Conservation (phyloP, 1,284 basidiomycete species). For the Ceratobasidium sp. region DNA sequence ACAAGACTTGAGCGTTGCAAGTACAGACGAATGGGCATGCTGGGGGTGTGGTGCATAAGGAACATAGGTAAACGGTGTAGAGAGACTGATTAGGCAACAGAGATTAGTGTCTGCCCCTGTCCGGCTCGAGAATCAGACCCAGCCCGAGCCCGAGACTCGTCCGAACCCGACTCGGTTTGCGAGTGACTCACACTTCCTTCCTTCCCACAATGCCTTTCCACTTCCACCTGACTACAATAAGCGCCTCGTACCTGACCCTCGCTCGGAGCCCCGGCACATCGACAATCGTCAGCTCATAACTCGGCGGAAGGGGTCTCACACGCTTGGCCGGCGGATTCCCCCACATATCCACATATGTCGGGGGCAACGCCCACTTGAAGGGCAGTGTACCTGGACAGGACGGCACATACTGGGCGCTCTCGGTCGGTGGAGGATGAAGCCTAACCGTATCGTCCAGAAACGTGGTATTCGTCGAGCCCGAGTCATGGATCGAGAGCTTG, state of each 20-base stretch:
- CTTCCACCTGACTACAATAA: slow-evolving; percentile 36
- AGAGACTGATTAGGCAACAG: slow-evolving; percentile 25
- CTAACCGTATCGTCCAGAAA: slow-evolving; percentile 17
- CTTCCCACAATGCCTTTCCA: slow-evolving; percentile 37
- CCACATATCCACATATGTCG: slow-evolving; percentile 32
- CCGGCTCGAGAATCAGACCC: not conserved
- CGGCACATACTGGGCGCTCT: not conserved
- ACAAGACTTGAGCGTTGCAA: slow-evolving; percentile 40
- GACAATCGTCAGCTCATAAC: slow-evolving; percentile 35
- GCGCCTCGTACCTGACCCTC: slow-evolving; percentile 39
- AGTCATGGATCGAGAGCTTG: slow-evolving; percentile 36
- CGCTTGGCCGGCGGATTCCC: slow-evolving; percentile 20
- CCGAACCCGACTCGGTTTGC: too few species aligned
- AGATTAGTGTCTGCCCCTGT: not conserved
- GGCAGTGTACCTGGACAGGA: slow-evolving; percentile 10
- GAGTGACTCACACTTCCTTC: slow-evolving; percentile 13
- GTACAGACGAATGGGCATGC: slow-evolving; percentile 38
- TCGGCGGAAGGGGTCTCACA: slow-evolving; percentile 37
- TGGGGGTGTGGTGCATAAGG: slow-evolving; percentile 38
- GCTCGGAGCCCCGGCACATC: slow-evolving; percentile 40
- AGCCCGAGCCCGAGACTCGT: too few species aligned
- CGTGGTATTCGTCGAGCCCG: slow-evolving; percentile 20
- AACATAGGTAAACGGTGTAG: slow-evolving; percentile 38
- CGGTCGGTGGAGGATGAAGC: slow-evolving; percentile 14
- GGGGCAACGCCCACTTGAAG: slow-evolving; percentile 37